phyloP scores from a whole-genome alignment of 768 basidiomycete species.

The Galerina sulciceps region DNA sequence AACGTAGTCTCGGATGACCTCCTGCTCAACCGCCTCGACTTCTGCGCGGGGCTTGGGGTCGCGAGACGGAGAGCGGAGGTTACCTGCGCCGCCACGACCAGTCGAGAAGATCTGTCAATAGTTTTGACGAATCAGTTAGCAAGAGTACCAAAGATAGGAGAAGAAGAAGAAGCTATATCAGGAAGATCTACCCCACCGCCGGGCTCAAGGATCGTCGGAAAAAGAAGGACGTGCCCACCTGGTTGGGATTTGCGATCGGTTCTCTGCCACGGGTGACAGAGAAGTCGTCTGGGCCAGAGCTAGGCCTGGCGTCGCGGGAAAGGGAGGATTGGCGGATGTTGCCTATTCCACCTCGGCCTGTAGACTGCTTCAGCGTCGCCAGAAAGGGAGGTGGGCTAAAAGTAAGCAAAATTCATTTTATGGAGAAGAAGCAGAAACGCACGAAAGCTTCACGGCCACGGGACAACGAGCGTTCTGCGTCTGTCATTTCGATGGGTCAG shows the following conservation, averaged over 20 bases:
- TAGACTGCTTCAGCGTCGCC: conserved; percentile 44
- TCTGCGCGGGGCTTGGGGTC: conserved; percentile 32
- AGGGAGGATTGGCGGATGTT: conserved; percentile 60
- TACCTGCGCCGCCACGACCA: conserved; percentile 85
- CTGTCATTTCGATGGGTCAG: conserved; percentile 24
- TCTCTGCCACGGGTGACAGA: conserved; percentile 68
- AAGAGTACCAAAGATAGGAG: not conserved
- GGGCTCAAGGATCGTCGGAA: too few relatives aligned
- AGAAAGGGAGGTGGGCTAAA: not conserved
- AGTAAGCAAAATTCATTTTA: not conserved
- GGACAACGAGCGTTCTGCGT: conserved; percentile 52
- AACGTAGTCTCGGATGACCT: conserved; percentile 40
- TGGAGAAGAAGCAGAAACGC: conserved; percentile 26
- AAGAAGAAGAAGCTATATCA: conserved; percentile 14
- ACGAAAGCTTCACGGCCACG: conserved; percentile 66
- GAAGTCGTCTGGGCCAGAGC: conserved; percentile 57
- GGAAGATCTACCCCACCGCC: not conserved
- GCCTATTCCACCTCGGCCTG: conserved; percentile 71
- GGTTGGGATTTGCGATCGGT: conserved; percentile 35
- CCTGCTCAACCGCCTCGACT: conserved; percentile 43
- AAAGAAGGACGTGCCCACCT: conserved; percentile 28
- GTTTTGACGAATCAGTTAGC: conserved; percentile 19
- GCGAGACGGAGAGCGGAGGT: conserved; percentile 80
- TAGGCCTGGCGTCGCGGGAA: conserved; percentile 48
- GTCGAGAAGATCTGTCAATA: conserved; percentile 47